Percentiles rank a stretch among this genome's conserved stretches.
Conservation (phyloP, 306 rosid species). For the Prunus padus region DNA sequence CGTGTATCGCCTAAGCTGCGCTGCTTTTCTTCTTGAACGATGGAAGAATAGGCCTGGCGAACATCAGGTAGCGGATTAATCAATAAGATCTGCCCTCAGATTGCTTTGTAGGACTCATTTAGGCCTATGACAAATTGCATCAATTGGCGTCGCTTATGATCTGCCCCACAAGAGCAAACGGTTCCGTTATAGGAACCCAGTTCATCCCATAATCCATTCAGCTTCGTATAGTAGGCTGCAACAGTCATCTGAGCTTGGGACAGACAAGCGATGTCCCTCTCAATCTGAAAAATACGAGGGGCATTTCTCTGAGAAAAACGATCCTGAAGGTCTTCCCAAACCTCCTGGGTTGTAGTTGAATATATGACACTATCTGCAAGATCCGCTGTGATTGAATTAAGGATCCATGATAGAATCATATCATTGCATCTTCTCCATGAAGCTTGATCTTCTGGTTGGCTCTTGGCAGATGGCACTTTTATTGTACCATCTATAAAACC, state of each 20-base stretch:
- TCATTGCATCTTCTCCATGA: too few relatives aligned
- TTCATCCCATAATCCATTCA: background rate
- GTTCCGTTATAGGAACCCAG: background rate
- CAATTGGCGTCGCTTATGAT: too few relatives aligned
- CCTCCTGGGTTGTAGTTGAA: background rate
- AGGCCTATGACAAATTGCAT: too few relatives aligned
- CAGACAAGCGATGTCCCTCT: background rate
- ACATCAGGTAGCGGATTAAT: background rate
- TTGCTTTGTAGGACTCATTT: background rate
- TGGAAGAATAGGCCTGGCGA: background rate
- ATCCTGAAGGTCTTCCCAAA: background rate
- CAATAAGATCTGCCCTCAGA: background rate
- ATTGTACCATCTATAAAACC: too few relatives aligned
- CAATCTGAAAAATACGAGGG: too few relatives aligned
- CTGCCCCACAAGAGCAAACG: too few relatives aligned
- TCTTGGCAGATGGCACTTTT: too few relatives aligned
- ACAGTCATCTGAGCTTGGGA: background rate
- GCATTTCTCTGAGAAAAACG: too few relatives aligned
- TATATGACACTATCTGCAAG: background rate
- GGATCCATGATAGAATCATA: background rate
- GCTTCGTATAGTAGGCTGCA: background rate
- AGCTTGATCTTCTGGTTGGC: background rate
- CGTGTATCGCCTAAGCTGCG: background rate
- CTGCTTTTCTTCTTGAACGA: background rate
- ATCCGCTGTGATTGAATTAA: too few relatives aligned